Percentiles rank a stretch among this genome's conserved stretches.
Evolutionary conservation across 2,329 filamentous ascomycete genomes (phyloP).

Genomic region (Alternaria sp.): DNA sequence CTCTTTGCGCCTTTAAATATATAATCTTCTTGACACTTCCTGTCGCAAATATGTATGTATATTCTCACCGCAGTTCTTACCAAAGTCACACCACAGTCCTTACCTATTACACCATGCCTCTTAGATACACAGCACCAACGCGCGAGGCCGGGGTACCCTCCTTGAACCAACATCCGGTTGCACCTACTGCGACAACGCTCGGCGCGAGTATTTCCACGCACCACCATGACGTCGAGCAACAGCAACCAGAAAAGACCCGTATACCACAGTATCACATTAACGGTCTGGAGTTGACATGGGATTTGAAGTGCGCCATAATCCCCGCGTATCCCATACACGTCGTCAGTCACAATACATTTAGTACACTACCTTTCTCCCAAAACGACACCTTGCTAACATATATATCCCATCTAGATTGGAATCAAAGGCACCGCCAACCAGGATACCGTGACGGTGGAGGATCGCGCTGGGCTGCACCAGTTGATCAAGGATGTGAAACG

Average conservation of each 20-base stretch:
- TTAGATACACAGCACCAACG: neutral
- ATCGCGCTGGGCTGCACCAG: neutral
- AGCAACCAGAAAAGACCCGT: neutral
- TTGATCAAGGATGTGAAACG: neutral
- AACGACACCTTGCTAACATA: neutral
- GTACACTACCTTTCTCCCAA: too few relatives aligned
- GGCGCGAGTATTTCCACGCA: neutral
- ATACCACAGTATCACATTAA: constrained; percentile 1
- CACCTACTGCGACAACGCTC: neutral
- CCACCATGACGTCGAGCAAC: neutral
- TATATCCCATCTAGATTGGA: neutral
- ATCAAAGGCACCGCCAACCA: neutral
- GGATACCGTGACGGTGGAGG: neutral
- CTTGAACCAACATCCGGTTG: neutral
- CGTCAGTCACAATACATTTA: neutral
- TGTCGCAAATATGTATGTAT: neutral
- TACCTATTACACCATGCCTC: neutral
- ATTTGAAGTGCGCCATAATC: neutral
- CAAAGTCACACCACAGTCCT: too few relatives aligned
- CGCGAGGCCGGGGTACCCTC: neutral
- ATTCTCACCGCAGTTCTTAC: too few relatives aligned
- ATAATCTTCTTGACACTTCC: neutral
- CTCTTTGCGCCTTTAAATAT: neutral
- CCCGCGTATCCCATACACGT: neutral
- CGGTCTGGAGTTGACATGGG: neutral